Evolutionary conservation across 2,329 filamentous ascomycete species (phyloP), one percentile per base, ranked within the genome.

Genomic region (Lizonia empirigonia): DNA sequence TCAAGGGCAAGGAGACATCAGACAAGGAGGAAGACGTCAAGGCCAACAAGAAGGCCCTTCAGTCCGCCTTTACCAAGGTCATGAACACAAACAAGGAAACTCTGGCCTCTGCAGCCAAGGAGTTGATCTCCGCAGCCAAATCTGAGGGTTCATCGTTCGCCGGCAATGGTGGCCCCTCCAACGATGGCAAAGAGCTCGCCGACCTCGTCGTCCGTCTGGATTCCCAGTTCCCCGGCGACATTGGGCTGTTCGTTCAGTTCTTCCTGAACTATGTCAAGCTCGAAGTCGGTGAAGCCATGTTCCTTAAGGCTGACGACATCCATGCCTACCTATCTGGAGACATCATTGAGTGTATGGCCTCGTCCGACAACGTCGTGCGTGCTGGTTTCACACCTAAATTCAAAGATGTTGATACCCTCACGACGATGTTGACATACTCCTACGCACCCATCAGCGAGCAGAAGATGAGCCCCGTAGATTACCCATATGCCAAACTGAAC

Each of bases 341-440:
- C 69, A 96, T 99, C 63, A 91, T 99, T 71, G 94, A 99, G 76
- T 99, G 94, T 80, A 99, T 99, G 94, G 94, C 94, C 0, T 88
- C 91, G 7, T 96, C 90, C n/a, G 94, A 99, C 81, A 99, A 99
- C 62, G 94, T 99, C 27, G 92, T 99, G 42, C 91, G 94, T 48
- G 94, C 94, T 0, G 94, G 94, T 34, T 94, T 99, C 75, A 99
- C 94, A 0, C 94, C 94, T 48, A 99, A 99, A 73, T 99, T 96
- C 82, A 97, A 97, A 78, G 94, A 99, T 64, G 90, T 97, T 18
- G 77, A 86, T 45, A 97, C 91, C 0, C 81, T 99, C 9, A 91
- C 93, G 26, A 82, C 85, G 55, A 96, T 96, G 87, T 78, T 99
- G 60, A 99, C 94, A 0, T 99, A 99, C 79, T 90, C 87, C 64